Base-by-base conservation (phyloP, 352 stramenopile species). In the Globisporangium iwayamae region DNA sequence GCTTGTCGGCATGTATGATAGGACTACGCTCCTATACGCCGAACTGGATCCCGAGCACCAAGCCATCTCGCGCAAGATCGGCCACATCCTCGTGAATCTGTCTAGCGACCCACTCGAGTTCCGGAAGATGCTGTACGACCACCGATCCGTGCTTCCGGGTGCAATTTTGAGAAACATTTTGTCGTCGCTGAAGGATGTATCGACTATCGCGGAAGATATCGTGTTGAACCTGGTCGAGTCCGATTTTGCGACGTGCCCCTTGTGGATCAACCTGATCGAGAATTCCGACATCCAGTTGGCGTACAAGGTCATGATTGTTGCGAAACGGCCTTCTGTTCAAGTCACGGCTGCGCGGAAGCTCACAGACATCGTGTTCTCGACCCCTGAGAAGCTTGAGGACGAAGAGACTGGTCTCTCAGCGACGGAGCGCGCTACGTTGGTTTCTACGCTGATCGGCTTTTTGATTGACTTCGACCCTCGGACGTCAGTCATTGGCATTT, bases 231-330 rank as follows among this genome's bases (percentile, higher is more conserved):
- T 94, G 9, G 85, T 93, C 14, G 81, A 89, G 58, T 90, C 83
- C 13, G 85, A 94, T 60, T 94, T 91, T 54, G 81, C 83, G 13
- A 92, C 83, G 32, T 94, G 85, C 52, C 85, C 85, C 8, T 60
- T 94, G n/a, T 94, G 85, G 85, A 69, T 88, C 41, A 68, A 90
- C 60, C 65, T 91, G 56, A 87, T 94, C 32, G 80, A 91, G 60
- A 81, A 36, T 14, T 75, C 74, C 11, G 79, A 89, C 55, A 76
- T 92, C 22, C 70, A 81, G 32, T 66, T 80, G 7, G 71, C 85
- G 34, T 92, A 90, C 60, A 72, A 74, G 16, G 74, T 93, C 9
- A 71, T 91, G 30, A 68, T 89, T 9, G 69, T 74, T 8, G 74
- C 83, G 0, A 81, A 84, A 56, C 70, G 69, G n/a, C 41, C 74